Evolutionary conservation across 805 yeast genomes (phyloP), one percentile per base, ranked within the genome.

Genomic region (Pichia scutulata): DNA sequence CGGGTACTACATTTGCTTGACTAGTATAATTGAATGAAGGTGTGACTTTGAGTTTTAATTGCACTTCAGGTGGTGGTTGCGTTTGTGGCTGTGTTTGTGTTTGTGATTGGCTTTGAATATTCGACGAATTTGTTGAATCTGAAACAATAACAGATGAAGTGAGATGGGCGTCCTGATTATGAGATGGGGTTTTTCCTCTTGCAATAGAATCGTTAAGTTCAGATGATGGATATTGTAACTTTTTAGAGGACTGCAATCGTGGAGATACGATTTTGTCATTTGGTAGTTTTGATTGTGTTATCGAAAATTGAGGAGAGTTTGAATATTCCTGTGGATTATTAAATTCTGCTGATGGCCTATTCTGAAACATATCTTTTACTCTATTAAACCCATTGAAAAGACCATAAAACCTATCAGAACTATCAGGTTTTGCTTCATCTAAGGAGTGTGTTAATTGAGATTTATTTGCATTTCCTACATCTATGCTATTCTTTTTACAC

Each of bases 21-120:
- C n/a, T n/a, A n/a, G n/a, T n/a, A n/a, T n/a, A 16, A n/a, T 6
- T 16, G 37, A 7, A 14, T 33, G 37, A 6, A 25, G 8, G 26
- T 25, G 26, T 25, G 26, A 25, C 26, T 25, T 6, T 25, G 26
- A 25, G n/a, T 25, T 25, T 6, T 9, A 7, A n/a, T n/a, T 4
- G n/a, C 19, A 7, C 7, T 16, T 33, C 19, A 23, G 47, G 9
- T 39, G 24, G 42, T 22, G 47, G 39, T 8, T 37, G 47, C 44
- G 48, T 9, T 47, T 37, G 28, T 50, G 46, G 33, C 16, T 45
- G 48, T 7, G 36, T 28, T 33, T 46, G 44, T 46, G 44, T 18
- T 41, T 23, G 25, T 33, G 52, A 14, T 39, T 22, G 36, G 16
- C 14, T 24, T 26, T 44, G 43, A n/a, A 33, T 33, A 33, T n/a